A percentile compares a stretch with the other conserved stretches of the same genome.
Conservation (phyloP, 192 early-diverging fungal species). For the Paraglomus occultum region DNA sequence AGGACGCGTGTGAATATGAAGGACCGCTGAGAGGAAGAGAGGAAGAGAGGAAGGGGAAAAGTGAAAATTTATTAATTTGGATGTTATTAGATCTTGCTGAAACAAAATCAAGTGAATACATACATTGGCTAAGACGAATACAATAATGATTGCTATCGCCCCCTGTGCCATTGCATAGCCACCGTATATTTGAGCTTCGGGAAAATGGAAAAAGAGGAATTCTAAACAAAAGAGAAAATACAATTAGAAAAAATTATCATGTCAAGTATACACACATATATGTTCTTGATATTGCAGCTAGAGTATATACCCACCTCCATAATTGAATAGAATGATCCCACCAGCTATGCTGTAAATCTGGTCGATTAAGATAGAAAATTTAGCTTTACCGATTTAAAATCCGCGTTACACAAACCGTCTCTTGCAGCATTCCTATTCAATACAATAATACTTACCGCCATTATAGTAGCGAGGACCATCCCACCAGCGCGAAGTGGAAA, state of each 20-base stretch:
- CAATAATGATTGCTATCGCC: background rate
- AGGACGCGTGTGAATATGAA: background rate
- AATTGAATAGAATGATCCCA: conserved; percentile 16
- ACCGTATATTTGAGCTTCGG: conserved; percentile 19
- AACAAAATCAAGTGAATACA: background rate
- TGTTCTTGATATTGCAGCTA: too few relatives aligned
- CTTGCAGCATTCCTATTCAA: too few relatives aligned
- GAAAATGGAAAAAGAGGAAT: conserved; percentile 4
- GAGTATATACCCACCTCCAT: conserved; percentile 17
- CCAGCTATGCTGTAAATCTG: conserved; percentile 20
- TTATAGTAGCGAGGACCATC: background rate
- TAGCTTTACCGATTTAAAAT: too few relatives aligned
- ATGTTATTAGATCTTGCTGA: too few relatives aligned
- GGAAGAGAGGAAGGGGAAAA: too few relatives aligned
- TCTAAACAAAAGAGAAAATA: conserved; percentile 4
- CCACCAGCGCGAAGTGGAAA: conserved; percentile 26
- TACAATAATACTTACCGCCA: conserved; percentile 14
- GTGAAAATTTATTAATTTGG: too few relatives aligned
- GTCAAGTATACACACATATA: background rate
- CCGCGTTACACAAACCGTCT: too few relatives aligned
- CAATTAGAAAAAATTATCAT: background rate
- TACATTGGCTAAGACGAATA: conserved; percentile 1
- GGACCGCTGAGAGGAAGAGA: conserved; percentile 20
- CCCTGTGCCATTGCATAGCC: conserved; percentile 24
- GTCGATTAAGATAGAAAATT: too few relatives aligned